Evolutionary conservation across 2,329 filamentous ascomycete genomes (phyloP), one percentile per base, ranked within the genome.

Genomic region (Ustulina deusta): DNA sequence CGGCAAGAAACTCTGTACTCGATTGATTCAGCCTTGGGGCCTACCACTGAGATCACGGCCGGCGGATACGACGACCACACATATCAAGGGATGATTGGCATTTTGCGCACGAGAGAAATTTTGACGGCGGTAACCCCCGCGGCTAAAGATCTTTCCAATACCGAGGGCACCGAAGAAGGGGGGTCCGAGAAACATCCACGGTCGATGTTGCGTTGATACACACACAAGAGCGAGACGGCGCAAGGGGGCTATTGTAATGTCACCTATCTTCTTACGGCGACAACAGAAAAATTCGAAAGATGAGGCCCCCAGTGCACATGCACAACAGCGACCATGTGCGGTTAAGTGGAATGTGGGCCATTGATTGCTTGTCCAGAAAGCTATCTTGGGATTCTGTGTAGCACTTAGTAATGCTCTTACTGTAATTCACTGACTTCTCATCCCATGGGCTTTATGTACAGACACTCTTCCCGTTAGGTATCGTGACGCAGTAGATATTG

Each of bases 31-130:
- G n/a, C 29, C 11, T 51, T 20, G 49, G 65, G 49, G 1, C 32
- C 20, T 1, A 51, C 49, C 3, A 65, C 52, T 17, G 52, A 65
- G 52, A 59, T 65, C n/a, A 69, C 38, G 2, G 62, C 52, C 13
- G 29, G 38, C 15, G 10, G 11, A n/a, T 15, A 27, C 7, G 20
- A 61, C 4, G 13, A 44, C 3, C 7, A 36, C 13, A 13, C 29
- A 9, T 52, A 25, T 22, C 59, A 55, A n/a, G 58, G 40, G 13
- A 11, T 36, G 20, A n/a, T 15, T 32, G 65, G 58, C 6, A 70
- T 70, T 10, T 13, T 68, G 13, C 46, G 65, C 15, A 70, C 65
- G 13, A 70, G 59, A 5, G 25, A 66, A 5, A 55, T 70, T 22
- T 66, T 44, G 22, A 52, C 65, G 3, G 66, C 62, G 58, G 22